phyloP scores from a whole-genome alignment of 257 asterid genomes.

The Solanum paucissectum region DNA sequence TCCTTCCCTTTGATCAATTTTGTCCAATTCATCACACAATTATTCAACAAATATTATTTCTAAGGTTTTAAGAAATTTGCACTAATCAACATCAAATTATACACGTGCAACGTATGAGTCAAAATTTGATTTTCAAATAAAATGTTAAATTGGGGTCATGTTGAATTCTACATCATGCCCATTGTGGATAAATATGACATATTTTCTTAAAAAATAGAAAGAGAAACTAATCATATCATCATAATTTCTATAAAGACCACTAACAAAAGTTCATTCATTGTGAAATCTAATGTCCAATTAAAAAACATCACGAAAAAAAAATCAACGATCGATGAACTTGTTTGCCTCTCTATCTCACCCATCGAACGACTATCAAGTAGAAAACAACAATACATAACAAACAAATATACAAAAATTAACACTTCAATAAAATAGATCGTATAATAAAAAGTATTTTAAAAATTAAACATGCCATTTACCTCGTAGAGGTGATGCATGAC shows the following conservation, averaged over 20 bases:
- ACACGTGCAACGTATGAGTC: not conserved
- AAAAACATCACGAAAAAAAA: too few species aligned
- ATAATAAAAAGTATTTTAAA: too few species aligned
- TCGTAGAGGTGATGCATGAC: not conserved
- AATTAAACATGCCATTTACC: too few species aligned
- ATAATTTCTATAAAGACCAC: not conserved
- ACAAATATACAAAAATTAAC: too few species aligned
- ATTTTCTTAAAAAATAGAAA: not conserved
- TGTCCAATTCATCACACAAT: not conserved
- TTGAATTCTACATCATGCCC: not conserved
- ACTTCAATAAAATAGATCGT: too few species aligned
- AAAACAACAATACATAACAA: not conserved
- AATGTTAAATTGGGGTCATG: not conserved
- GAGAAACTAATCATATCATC: not conserved
- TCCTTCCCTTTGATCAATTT: not conserved
- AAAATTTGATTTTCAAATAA: not conserved
- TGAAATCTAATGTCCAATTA: not conserved
- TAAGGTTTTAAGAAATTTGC: not conserved
- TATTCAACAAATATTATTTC: not conserved
- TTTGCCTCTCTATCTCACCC: not conserved
- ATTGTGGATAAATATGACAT: not conserved
- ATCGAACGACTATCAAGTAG: not conserved
- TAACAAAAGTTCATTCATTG: not conserved
- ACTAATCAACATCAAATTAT: not conserved
- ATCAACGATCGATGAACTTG: not conserved